Conservation (phyloP, 345 rosid species). For the Euphorbia pulcherrima region DNA sequence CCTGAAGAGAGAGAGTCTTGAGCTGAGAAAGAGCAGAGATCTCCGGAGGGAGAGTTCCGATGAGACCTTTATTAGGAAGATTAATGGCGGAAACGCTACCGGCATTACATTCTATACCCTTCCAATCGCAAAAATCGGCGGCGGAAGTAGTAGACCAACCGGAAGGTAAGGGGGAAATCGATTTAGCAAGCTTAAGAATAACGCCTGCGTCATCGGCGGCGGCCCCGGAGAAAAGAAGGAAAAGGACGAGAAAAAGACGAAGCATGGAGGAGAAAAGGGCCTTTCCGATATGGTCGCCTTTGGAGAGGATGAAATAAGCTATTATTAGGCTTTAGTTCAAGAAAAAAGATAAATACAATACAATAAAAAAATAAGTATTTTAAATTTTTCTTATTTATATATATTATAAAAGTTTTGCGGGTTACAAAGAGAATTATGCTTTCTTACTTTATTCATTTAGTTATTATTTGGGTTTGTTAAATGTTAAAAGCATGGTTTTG, state of each 20-base stretch:
- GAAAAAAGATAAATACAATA: too few species aligned
- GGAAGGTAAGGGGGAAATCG: slow-evolving; percentile 43
- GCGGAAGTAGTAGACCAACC: slow-evolving; percentile 57
- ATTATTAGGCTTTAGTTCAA: too few species aligned
- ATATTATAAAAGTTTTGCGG: not conserved
- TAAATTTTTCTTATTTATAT: too few species aligned
- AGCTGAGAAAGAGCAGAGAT: slow-evolving; percentile 59
- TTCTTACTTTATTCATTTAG: too few species aligned
- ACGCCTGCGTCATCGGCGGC: slow-evolving; percentile 52
- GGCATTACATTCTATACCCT: slow-evolving; percentile 44
- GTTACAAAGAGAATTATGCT: not conserved
- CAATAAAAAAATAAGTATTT: too few species aligned
- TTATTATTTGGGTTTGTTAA: too few species aligned
- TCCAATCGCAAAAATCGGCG: slow-evolving; percentile 50
- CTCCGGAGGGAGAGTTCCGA: slow-evolving; percentile 49
- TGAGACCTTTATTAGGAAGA: slow-evolving; percentile 35
- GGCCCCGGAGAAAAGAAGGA: slow-evolving; percentile 22
- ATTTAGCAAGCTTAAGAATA: slow-evolving; percentile 42
- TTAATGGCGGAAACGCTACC: slow-evolving; percentile 43
- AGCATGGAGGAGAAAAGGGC: slow-evolving; percentile 2
- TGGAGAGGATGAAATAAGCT: not conserved
- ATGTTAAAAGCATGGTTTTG: too few species aligned
- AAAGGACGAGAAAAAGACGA: not conserved
- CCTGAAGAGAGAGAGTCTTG: slow-evolving; percentile 39
- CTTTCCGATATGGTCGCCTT: not conserved